phyloP scores from a whole-genome alignment of 2,329 filamentous ascomycete species.

The Diaporthe longicolla region DNA sequence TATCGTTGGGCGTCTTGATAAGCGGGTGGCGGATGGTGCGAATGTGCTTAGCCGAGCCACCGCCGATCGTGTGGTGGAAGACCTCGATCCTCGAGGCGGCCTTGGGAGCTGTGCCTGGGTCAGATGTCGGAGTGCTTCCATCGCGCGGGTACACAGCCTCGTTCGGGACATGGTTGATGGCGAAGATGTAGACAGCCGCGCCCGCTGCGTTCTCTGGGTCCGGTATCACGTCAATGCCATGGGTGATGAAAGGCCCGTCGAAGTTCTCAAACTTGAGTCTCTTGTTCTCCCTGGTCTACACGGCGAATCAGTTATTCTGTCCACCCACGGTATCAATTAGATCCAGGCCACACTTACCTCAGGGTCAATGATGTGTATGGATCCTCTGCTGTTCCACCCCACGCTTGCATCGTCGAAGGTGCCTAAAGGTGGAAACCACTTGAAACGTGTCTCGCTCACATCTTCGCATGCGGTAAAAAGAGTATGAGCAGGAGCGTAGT shows the following conservation, averaged over 20 bases:
- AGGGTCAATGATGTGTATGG: slow-evolving; percentile 68
- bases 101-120: slow-evolving; percentile 32
- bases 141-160: slow-evolving; percentile 36
- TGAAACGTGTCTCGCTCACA: slow-evolving; percentile 54
- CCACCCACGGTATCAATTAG: not conserved
- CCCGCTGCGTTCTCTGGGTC: slow-evolving; percentile 56
- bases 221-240: slow-evolving; percentile 72
- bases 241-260: slow-evolving; percentile 66
- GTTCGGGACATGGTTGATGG: slow-evolving; percentile 71
- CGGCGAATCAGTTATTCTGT: not conserved
- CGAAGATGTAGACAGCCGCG: slow-evolving; percentile 70
- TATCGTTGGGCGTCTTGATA: slow-evolving; percentile 42
- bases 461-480: slow-evolving; percentile 72
- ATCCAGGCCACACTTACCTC: slow-evolving; percentile 54
- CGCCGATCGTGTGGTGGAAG: slow-evolving; percentile 40
- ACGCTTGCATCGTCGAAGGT: slow-evolving; percentile 58
- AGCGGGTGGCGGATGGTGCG: slow-evolving; percentile 39
- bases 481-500: slow-evolving; percentile 61
- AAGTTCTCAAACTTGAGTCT: slow-evolving; percentile 66
- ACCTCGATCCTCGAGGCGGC: slow-evolving; percentile 38
- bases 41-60: slow-evolving; percentile 30
- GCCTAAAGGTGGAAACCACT: slow-evolving; percentile 67
- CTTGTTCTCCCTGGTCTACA: slow-evolving; percentile 60
- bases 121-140: slow-evolving; percentile 15
- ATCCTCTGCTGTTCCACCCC: slow-evolving; percentile 55